Percentiles rank a stretch among this genome's conserved stretches.
These are phyloP conservation scores for Venturia oleaginea DNA, from an alignment of 2,329 filamentous ascomycete species.

Conservation along the genomic window DNA sequence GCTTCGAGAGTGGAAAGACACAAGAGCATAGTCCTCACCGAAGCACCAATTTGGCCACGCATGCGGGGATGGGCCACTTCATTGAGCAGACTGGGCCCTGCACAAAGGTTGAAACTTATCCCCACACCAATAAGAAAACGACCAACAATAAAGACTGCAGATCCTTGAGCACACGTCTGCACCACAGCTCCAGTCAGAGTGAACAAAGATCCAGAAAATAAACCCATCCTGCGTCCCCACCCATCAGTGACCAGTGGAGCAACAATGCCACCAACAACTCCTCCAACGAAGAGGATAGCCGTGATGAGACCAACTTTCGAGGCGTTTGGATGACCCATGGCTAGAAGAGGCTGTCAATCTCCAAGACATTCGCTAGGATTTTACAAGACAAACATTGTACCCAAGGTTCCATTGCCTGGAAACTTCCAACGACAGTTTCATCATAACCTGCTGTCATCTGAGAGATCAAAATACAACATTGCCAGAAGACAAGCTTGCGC, in stretches of 20 bases:
- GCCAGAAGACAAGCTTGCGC: slow-evolving; percentile 2
- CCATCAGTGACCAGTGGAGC: slow-evolving; percentile 41
- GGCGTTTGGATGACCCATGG: background rate
- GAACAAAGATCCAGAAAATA: slow-evolving; percentile 38
- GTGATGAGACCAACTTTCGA: slow-evolving; percentile 16
- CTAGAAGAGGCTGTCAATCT: slow-evolving; percentile 14
- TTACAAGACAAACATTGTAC: slow-evolving; percentile 21
- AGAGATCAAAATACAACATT: slow-evolving; percentile 12
- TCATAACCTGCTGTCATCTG: slow-evolving; percentile 39
- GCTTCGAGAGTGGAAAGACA: background rate
- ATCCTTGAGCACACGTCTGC: slow-evolving; percentile 39
- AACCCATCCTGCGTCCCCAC: slow-evolving; percentile 37
- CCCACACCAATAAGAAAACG: slow-evolving; percentile 56
- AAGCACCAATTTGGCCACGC: slow-evolving; percentile 51
- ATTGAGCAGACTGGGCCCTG: slow-evolving; percentile 54
- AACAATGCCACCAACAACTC: slow-evolving; percentile 38
- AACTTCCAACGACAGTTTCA: slow-evolving; percentile 42
- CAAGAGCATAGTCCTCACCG: background rate
- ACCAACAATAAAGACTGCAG: slow-evolving; percentile 49
- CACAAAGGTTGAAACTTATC: slow-evolving; percentile 49
- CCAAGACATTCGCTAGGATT: slow-evolving; percentile 13
- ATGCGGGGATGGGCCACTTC: slow-evolving; percentile 56
- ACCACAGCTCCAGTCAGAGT: slow-evolving; percentile 38
- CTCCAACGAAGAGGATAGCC: slow-evolving; percentile 42
- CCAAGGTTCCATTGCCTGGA: slow-evolving; percentile 40